Conservation (phyloP, 108 stramenopile species). For the Discostella stelligeroides region DNA sequence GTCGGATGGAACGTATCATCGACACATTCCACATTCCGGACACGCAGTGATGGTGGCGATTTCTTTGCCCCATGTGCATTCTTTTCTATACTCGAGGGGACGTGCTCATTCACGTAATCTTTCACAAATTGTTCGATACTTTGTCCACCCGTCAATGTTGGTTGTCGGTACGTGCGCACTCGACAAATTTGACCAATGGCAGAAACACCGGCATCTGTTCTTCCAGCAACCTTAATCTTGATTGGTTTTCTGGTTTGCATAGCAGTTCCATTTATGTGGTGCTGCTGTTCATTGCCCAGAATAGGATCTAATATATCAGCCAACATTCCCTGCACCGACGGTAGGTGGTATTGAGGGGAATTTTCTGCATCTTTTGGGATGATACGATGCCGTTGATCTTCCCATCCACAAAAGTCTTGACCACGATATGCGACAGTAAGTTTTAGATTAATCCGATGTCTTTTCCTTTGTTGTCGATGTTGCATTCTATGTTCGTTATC, state of each 20-base stretch:
- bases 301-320: constrained; percentile 60
- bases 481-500: background rate
- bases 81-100: constrained; percentile 4
- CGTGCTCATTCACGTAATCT: constrained; percentile 21
- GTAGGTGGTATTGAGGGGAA: constrained; percentile 8
- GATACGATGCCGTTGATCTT: constrained; percentile 61
- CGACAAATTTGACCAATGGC: constrained; percentile 78
- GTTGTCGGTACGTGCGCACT: constrained; percentile 52
- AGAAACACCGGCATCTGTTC: constrained; percentile 80
- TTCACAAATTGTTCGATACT: constrained; percentile 14
- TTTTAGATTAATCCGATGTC: constrained; percentile 55
- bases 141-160: constrained; percentile 11
- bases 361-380: constrained; percentile 12
- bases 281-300: constrained; percentile 9
- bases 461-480: constrained; percentile 17
- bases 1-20: constrained; percentile 69
- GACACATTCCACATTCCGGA: constrained; percentile 39
- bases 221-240: constrained; percentile 69
- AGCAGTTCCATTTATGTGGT: constrained; percentile 2
- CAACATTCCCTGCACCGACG: constrained; percentile 72
- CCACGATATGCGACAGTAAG: constrained; percentile 71
- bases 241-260: constrained; percentile 35
- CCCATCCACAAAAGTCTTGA: constrained; percentile 81
- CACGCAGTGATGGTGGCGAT: constrained; percentile 15
- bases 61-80: too few relatives aligned